phyloP scores from a whole-genome alignment of 2,329 filamentous ascomycete species.

The Albifimbria verrucaria region DNA sequence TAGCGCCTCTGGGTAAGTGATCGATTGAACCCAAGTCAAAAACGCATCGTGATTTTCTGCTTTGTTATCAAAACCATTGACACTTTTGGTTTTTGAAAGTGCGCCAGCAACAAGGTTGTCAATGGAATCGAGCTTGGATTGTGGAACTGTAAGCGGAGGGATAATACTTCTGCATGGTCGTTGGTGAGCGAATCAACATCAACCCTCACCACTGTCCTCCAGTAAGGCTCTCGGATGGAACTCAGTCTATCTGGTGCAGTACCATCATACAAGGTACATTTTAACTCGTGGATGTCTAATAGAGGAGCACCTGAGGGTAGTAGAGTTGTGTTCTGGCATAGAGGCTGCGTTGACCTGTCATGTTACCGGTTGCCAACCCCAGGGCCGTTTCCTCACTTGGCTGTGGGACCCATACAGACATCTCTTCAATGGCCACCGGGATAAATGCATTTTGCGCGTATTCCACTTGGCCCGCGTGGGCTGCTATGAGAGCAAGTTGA shows the following conservation, averaged over 20 bases:
- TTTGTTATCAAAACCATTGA: not conserved
- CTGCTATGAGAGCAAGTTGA: not conserved
- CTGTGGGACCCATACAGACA: not conserved
- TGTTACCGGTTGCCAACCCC: not conserved
- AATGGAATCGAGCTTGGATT: not conserved
- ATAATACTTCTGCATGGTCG: not conserved
- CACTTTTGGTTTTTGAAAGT: no score
- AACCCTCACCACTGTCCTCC: not conserved
- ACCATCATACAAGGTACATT: not conserved
- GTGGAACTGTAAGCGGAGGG: not conserved
- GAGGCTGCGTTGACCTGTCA: not conserved
- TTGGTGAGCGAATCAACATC: not conserved
- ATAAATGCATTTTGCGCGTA: not conserved
- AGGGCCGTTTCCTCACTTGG: not conserved
- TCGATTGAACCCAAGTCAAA: not conserved
- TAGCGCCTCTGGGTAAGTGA: not conserved
- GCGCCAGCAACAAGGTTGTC: not conserved
- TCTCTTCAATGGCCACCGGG: not conserved
- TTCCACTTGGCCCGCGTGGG: not conserved
- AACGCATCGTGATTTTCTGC: not conserved
- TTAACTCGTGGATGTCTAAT: not conserved
- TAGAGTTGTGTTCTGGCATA: not conserved
- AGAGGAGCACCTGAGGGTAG: not conserved
- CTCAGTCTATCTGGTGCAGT: not conserved
- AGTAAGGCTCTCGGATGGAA: not conserved